These are phyloP conservation scores for Hypoxylon sp. DNA, from an alignment of 2,329 filamentous ascomycete genomes.

Conservation along the genomic window DNA sequence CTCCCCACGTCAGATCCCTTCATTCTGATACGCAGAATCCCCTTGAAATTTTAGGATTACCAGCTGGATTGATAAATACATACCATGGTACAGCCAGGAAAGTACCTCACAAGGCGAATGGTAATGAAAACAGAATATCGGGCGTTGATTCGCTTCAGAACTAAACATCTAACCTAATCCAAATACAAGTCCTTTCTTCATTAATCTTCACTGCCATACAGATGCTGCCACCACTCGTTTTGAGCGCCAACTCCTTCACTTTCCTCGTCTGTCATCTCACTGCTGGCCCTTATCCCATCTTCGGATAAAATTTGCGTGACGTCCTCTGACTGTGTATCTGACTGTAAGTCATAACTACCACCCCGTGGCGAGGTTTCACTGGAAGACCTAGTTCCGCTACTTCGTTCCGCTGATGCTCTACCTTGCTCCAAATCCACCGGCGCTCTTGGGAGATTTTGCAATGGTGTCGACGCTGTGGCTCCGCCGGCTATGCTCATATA, in stretches of 20 bases:
- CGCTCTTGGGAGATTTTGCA: too few species aligned
- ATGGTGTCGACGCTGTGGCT: too few species aligned
- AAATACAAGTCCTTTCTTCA: not conserved
- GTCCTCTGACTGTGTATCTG: too few species aligned
- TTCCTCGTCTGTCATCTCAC: not conserved
- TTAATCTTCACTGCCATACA: not conserved
- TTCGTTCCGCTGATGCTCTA: too few species aligned
- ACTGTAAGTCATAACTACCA: too few species aligned
- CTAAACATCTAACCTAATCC: not conserved
- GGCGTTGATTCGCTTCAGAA: not conserved
- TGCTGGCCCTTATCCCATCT: not conserved
- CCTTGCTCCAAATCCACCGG: too few species aligned
- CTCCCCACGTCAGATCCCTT: too few species aligned
- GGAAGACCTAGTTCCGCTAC: too few species aligned
- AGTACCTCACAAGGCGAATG: not conserved
- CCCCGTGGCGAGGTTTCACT: too few species aligned
- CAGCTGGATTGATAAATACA: not conserved
- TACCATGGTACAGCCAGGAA: not conserved
- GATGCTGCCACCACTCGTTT: not conserved
- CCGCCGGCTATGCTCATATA: too few species aligned
- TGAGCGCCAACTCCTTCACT: not conserved
- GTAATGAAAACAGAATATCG: not conserved
- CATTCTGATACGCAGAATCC: not conserved
- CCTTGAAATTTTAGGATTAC: not conserved
- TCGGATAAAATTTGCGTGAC: too few species aligned